Base-by-base conservation (phyloP, 164 flowering plant species). In the Dillenia suffruticosa region DNA sequence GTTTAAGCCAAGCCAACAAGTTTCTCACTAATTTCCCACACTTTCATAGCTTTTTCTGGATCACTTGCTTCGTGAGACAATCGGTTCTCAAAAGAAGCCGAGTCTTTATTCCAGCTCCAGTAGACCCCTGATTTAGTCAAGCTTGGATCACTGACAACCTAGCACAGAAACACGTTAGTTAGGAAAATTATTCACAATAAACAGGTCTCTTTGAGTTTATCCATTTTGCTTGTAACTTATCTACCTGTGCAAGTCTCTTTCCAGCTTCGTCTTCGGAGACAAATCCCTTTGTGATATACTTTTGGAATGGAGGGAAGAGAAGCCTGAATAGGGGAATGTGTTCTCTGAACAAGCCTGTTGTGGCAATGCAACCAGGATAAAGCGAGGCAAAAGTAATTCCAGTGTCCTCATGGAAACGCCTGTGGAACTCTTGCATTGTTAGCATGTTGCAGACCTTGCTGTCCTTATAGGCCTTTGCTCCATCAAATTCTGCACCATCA, bases 361-460 rank as follows among this genome's bases (percentile, higher is more conserved):
- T 83, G 51, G 97, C 99, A 52, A 94, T 94, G 84, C 99, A 94
- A 22, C 99, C 99, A 0, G 99, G 99, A 76, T 94, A 94, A 46
- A 94, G 92, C 57, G 99, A 94, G 26, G 96, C 85, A 54, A 94
- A 94, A 49, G 92, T 68, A 62, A 94, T 84, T 32, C 96, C 97
- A 0, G 99, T 89, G 17, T 88, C 96, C 72, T 94, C 96, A 44
- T 94, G 99, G 87, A 54, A 91, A 3, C 96, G 90, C 63, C 89
- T 68, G 79, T 94, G 99, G 83, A 91, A 89, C 72, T 94, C 97
- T 70, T 91, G 99, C 99, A 94, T 94, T 2, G 88, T 89, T n/a
- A 94, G 92, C 97, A 94, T 94, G 79, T 94, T 91, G 88, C 99
- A 94, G n/a, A 94, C 99, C 70, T 94, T 94, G 87, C 99, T 91